Evolutionary conservation across 1,284 basidiomycete genomes (phyloP).

Genomic region (Fomitiporia mediterranea): DNA sequence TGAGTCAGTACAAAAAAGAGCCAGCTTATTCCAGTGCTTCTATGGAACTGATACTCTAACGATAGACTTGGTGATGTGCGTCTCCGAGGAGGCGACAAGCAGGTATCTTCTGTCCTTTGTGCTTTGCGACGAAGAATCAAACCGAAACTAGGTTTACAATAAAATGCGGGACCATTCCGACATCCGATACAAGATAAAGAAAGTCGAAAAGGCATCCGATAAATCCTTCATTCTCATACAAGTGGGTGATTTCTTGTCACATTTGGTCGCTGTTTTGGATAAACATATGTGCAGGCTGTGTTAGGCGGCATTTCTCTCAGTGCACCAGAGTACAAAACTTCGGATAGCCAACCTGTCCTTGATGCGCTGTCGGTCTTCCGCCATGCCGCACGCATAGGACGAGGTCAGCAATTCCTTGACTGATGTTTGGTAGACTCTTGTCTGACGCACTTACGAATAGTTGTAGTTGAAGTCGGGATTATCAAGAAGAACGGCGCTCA

Average conservation of each 20-base stretch:
- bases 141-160: constrained; percentile 49
- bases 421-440: not conserved
- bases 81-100: constrained; percentile 66
- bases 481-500: constrained; percentile 55
- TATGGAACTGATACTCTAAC: not conserved
- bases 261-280: constrained; percentile 2
- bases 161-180: constrained; percentile 62
- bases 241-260: constrained; percentile 32
- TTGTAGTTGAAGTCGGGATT: constrained; percentile 67
- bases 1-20: no score
- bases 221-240: constrained; percentile 73
- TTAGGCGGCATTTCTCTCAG: constrained; percentile 68
- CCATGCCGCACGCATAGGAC: constrained; percentile 60
- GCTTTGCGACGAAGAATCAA: not conserved
- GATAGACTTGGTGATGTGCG: constrained; percentile 60
- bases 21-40: constrained; percentile 2
- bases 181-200: constrained; percentile 67
- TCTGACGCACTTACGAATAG: constrained; percentile 33
- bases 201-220: constrained; percentile 59
- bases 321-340: constrained; percentile 57
- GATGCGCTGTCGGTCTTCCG: constrained; percentile 65
- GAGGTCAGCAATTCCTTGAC: constrained; percentile 40
- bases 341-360: constrained; percentile 65
- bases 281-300: constrained; percentile 48
- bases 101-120: constrained; percentile 34